Evolutionary conservation across 257 asterid species (phyloP).

Genomic region (Nicotiana tomentosiformis): DNA sequence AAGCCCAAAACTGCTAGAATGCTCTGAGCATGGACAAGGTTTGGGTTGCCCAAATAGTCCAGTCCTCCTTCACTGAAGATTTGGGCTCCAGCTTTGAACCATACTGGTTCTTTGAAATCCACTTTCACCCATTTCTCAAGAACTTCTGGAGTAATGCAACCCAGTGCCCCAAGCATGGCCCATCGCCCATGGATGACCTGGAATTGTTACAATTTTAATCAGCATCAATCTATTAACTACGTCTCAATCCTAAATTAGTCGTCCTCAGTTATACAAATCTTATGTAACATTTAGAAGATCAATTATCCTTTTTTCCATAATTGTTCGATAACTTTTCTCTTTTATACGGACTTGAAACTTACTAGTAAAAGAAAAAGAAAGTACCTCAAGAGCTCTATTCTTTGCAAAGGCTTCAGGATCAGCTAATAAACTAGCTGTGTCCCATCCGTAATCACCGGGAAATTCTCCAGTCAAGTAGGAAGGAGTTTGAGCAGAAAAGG

Average conservation of each 20-base stretch:
- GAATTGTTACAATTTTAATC: neutral
- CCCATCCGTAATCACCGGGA: slow-evolving; percentile 93
- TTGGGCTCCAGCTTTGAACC: slow-evolving; percentile 85
- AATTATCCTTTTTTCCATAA: neutral
- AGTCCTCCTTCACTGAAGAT: slow-evolving; percentile 76
- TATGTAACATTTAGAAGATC: neutral
- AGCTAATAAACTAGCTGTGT: slow-evolving; percentile 81
- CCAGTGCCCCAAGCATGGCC: slow-evolving; percentile 78
- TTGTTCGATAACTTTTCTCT: neutral
- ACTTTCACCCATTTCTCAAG: slow-evolving; percentile 54
- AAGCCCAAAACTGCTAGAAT: slow-evolving; percentile 69
- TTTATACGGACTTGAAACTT: neutral
- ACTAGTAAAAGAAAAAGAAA: neutral
- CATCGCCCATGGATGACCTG: slow-evolving; percentile 75
- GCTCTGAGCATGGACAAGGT: slow-evolving; percentile 81
- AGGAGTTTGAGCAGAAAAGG: slow-evolving; percentile 86
- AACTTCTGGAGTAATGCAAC: slow-evolving; percentile 76
- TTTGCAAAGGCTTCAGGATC: slow-evolving; percentile 84
- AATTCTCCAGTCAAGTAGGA: slow-evolving; percentile 79
- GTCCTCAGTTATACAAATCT: neutral
- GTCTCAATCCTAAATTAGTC: neutral
- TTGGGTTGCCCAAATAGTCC: slow-evolving; percentile 75
- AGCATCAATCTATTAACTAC: neutral
- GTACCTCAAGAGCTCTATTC: slow-evolving; percentile 82
- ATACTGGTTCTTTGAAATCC: slow-evolving; percentile 67